These are phyloP conservation scores for Panellus pusillus DNA, from an alignment of 768 basidiomycete species.

Conservation along the genomic window DNA sequence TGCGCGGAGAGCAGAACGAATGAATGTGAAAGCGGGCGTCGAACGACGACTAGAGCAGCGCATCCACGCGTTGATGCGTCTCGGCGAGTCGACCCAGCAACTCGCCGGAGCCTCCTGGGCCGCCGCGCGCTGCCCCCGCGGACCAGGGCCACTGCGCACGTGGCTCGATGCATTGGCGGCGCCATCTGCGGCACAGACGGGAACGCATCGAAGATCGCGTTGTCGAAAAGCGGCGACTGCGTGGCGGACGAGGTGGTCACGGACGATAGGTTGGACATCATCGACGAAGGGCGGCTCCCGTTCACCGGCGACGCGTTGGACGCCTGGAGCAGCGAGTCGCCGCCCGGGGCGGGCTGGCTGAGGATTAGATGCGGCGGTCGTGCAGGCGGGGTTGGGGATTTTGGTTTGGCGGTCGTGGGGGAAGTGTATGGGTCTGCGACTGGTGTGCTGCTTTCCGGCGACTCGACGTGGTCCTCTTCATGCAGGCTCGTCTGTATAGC, in stretches of 20 bases:
- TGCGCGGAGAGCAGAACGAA: too few species aligned
- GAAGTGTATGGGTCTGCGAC: conserved; percentile 21
- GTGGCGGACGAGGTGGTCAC: conserved; percentile 32
- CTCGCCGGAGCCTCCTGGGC: not conserved
- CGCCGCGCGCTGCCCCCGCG: not conserved
- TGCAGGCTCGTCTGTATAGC: conserved; percentile 21
- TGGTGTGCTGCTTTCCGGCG: conserved; percentile 8
- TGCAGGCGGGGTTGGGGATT: conserved; percentile 14
- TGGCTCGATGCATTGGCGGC: conserved; percentile 26
- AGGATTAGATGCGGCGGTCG: conserved; percentile 15
- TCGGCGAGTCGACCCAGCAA: conserved; percentile 12
- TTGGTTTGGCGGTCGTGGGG: conserved; percentile 15
- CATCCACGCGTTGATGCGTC: conserved; percentile 12
- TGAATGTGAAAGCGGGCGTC: too few species aligned
- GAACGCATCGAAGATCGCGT: conserved; percentile 68
- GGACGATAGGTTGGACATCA: conserved; percentile 44
- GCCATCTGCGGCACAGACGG: conserved; percentile 63
- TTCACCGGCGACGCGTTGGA: conserved; percentile 12
- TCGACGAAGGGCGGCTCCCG: conserved; percentile 40
- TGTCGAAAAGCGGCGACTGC: conserved; percentile 53
- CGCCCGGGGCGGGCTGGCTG: not conserved
- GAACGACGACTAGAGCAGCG: not conserved
- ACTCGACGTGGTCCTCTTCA: conserved; percentile 7
- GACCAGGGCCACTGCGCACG: not conserved
- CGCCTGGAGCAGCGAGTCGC: not conserved